These are phyloP conservation scores for Metschnikowia orientalis DNA, from an alignment of 805 yeast species.

Conservation along the genomic window DNA sequence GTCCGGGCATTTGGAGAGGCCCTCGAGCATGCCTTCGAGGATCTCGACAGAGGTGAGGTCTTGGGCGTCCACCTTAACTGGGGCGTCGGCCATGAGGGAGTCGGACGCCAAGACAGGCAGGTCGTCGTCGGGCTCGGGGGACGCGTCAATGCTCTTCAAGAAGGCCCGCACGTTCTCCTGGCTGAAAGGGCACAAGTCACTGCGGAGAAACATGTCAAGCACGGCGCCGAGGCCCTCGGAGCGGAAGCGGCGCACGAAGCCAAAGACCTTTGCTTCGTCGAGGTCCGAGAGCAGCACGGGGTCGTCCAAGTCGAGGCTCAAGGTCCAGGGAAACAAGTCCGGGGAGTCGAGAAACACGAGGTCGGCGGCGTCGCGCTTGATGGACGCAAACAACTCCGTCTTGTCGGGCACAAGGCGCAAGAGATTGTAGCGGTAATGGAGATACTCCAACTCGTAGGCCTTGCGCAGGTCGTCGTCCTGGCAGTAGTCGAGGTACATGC, in stretches of 20 bases:
- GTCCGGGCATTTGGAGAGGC: conserved; percentile 35
- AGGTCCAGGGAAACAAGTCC: conserved; percentile 64
- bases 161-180: conserved; percentile 23
- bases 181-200: conserved; percentile 66
- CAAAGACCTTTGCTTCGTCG: conserved; percentile 42
- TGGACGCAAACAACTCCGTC: conserved; percentile 30
- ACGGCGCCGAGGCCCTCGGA: conserved; percentile 58
- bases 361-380: conserved; percentile 60
- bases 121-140: neutral
- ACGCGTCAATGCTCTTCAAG: conserved; percentile 12
- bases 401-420: conserved; percentile 55
- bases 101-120: conserved; percentile 13
- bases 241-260: conserved; percentile 54
- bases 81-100: conserved; percentile 2
- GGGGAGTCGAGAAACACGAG: conserved; percentile 65
- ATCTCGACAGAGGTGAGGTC: conserved; percentile 46
- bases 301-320: conserved; percentile 73
- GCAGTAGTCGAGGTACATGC: conserved; percentile 49
- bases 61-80: conserved; percentile 9
- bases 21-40: conserved; percentile 47
- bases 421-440: conserved; percentile 53
- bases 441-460: conserved; percentile 52
- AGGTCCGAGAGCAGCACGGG: conserved; percentile 44
- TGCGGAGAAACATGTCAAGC: conserved; percentile 57
- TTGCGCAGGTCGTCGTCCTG: conserved; percentile 61